These are phyloP conservation scores for Aspergillus arachidicola DNA, from an alignment of 2,329 filamentous ascomycete species.

Conservation along the genomic window DNA sequence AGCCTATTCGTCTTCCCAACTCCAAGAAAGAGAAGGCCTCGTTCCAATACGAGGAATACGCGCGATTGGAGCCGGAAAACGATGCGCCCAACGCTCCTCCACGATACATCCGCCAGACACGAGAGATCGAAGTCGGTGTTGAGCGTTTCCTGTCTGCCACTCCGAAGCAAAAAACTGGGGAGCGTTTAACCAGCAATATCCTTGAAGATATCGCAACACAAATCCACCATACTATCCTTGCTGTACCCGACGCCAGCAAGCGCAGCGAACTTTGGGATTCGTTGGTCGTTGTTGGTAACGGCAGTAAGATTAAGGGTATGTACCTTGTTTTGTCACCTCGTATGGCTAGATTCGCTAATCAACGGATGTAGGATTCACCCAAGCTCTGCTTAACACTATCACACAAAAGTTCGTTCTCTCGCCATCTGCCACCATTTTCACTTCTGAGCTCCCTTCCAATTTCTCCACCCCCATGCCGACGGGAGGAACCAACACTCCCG, in stretches of 20 bases:
- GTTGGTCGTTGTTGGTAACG: conserved; percentile 88
- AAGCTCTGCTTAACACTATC: conserved; percentile 80
- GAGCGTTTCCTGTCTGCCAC: conserved; percentile 64
- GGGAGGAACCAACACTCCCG: conserved; percentile 84
- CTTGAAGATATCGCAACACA: conserved; percentile 82
- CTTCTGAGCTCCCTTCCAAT: conserved; percentile 91
- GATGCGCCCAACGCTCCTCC: conserved; percentile 50
- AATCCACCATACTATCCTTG: conserved; percentile 80
- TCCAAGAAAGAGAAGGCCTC: conserved; percentile 60
- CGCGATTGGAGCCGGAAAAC: conserved; percentile 57
- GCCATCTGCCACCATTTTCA: conserved; percentile 94
- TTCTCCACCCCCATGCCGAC: conserved; percentile 89
- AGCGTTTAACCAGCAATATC: conserved; percentile 59
- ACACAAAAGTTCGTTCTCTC: conserved; percentile 84
- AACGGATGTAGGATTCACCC: conserved; percentile 69
- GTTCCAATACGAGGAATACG: conserved; percentile 64
- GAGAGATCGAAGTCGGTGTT: conserved; percentile 63
- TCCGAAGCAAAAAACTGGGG: conserved; percentile 34
- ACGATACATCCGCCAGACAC: conserved; percentile 54
- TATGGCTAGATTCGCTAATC: not conserved
- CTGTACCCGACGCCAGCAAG: conserved; percentile 81
- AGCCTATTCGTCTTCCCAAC: conserved; percentile 58
- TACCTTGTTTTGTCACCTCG: conserved; percentile 13
- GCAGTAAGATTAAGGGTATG: conserved; percentile 64
- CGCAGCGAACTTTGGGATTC: conserved; percentile 89